Base-by-base conservation (phyloP, 2,329 filamentous ascomycete genomes). In the Paraconiothyrium sp. region DNA sequence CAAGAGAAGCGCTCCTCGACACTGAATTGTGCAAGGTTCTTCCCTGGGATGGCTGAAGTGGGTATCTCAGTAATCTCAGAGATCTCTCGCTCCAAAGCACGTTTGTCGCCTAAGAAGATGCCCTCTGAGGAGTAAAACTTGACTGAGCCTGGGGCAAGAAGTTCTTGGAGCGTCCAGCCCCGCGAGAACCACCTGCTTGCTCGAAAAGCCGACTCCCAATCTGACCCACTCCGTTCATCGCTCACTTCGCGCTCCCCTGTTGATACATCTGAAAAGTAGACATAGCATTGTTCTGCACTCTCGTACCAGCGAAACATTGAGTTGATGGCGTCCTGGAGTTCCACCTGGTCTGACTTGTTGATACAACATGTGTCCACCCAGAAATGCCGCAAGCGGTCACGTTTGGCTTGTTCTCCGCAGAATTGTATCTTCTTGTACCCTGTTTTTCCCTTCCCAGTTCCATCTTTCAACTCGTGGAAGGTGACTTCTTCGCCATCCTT, bases 151-250 rank as follows among this genome's bases (percentile, higher is more conserved):
- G 48, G 48, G 9, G 48, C 48, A 14, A 51, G 48, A 51, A 51
- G 48, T 22, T 51, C 48, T 24, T 51, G 48, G 3, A 51, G 48
- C 34, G 48, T 51, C 48, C 48, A 51, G 8, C 48, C 32, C 22
- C 48, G 48, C 2, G 48, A 27, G 35, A 52, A 52, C 50, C 50
- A 52, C 14, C 22, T 10, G 13, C 50, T 52, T 27, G 16, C 20
- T 34, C 20, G 16, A 20, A 52, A 27, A 24, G 8, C 22, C 10
- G 50, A 10, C 10, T 52, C 20, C 34, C 49, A 39, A 6, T 2
- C 9, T 24, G 7, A 2, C 22, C 8, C 10, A 27, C 6, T n/a
- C 6, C 20, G 13, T 20, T 13, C 16, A 43, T 16, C 39, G 39
- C 1, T 20, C 1, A 6, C 1, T 20, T 27, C 24, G 20, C 10